phyloP scores from a whole-genome alignment of 192 early-diverging fungal species.

The Gaertneriomyces sp. region DNA sequence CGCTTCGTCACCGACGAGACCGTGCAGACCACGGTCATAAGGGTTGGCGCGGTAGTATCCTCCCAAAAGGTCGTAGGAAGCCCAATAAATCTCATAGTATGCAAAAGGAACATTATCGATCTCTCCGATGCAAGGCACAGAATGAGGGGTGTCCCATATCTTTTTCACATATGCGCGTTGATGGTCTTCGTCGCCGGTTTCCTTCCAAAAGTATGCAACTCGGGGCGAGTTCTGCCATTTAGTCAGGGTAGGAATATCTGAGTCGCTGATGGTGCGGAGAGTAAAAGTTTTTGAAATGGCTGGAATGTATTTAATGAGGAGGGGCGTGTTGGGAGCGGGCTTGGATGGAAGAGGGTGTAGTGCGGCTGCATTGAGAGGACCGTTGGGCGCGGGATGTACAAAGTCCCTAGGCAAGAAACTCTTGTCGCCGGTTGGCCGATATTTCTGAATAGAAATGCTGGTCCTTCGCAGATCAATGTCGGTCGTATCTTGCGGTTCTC shows the following conservation, averaged over 20 bases:
- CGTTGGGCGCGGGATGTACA: too few relatives aligned
- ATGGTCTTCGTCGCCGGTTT: slow-evolving; percentile 10
- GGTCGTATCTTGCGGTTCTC: too few relatives aligned
- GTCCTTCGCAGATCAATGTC: too few relatives aligned
- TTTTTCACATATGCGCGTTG: slow-evolving; percentile 4
- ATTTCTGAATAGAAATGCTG: too few relatives aligned
- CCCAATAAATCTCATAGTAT: slow-evolving; percentile 36
- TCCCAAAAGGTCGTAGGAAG: slow-evolving; percentile 7
- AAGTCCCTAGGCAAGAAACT: too few relatives aligned
- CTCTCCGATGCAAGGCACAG: slow-evolving; percentile 18
- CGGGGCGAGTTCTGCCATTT: slow-evolving; percentile 25
- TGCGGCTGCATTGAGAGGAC: too few relatives aligned
- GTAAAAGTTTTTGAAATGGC: slow-evolving; percentile 8
- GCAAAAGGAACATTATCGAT: slow-evolving; percentile 27
- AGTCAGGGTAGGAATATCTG: slow-evolving; percentile 9
- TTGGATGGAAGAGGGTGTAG: slow-evolving; percentile 7
- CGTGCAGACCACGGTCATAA: slow-evolving; percentile 15
- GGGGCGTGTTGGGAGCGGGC: slow-evolving; percentile 6
- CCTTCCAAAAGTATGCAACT: slow-evolving; percentile 15
- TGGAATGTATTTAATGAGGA: slow-evolving; percentile 26
- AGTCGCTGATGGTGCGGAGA: slow-evolving; percentile 12
- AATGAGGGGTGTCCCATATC: not conserved
- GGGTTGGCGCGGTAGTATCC: slow-evolving; percentile 8
- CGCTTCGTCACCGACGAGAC: slow-evolving; percentile 16
- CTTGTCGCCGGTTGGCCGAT: too few relatives aligned